Evolutionary conservation across 371 early-diverging fungal genomes (phyloP), one percentile per base, ranked within the genome.

Genomic region (Funneliformis caledonium): DNA sequence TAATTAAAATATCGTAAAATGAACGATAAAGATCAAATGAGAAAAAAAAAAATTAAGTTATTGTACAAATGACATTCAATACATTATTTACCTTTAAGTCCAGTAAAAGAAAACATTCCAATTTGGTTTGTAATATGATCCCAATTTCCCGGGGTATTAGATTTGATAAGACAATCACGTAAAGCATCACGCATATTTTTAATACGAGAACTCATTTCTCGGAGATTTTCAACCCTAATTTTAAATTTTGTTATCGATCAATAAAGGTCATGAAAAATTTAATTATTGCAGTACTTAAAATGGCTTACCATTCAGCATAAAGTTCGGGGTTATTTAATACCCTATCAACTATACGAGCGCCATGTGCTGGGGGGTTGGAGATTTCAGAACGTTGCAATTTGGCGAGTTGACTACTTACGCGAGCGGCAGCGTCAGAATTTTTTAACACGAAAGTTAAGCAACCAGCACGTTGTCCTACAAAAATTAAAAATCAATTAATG

Each of bases 61-160:
- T 26, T 26, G 26, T 26, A 26, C 26, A 26, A 26, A 26, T 26
- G 26, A 26, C 26, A 26, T 26, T 26, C 26, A 26, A 26, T 26
- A 26, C 26, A 26, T 22, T 42, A 81, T 80, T 82, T 85, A 89
- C 90, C 84, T 47, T 83, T 91, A 61, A 97, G 85, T 6, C 98
- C 98, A 7, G 98, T 97, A 87, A 92, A 98, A 10, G 93, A 93
- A 84, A 98, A 98, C 98, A 98, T 98, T 85, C 98, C 98, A 82
- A 97, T 97, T 86, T 98, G 98, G 78, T 94, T 92, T 12, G 92
- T 87, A 82, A 97, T 96, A 81, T 98, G 98, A 82, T 95, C 88
- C 98, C 98, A 98, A 43, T 90, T 92, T 64, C 97, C 98, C 31
- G 97, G 98, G 2, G 98, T 97, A 52, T 90, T 85, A 64, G 95